Conservation (phyloP, 345 rosid species). For the Eucalyptus tenuipes region DNA sequence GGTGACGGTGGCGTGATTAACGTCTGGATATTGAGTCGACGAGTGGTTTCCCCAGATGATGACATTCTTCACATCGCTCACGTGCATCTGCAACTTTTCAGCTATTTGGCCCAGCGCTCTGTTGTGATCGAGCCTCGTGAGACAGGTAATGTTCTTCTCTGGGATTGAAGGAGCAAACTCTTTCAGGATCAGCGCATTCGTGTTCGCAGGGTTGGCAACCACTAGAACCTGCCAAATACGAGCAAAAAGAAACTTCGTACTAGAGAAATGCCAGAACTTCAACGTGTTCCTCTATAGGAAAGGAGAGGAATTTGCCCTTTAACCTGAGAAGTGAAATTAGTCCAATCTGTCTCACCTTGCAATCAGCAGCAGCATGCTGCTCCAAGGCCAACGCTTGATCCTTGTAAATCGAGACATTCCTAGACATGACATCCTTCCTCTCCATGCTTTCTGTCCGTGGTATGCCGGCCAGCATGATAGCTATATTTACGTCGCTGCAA, state of each 20-base stretch:
- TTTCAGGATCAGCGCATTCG: constrained; percentile 69
- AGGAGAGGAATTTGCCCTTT: background rate
- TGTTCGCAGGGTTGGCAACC: constrained; percentile 87
- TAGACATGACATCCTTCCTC: constrained; percentile 66
- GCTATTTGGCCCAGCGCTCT: constrained; percentile 68
- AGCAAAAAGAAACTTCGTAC: background rate
- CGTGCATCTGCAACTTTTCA: constrained; percentile 40
- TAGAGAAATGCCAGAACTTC: background rate
- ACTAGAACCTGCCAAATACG: constrained; percentile 32
- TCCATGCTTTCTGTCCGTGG: constrained; percentile 64
- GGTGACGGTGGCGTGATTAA: constrained; percentile 50
- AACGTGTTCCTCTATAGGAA: background rate
- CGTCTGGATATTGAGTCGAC: constrained; percentile 86
- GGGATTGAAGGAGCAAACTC: constrained; percentile 83
- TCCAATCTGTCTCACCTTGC: constrained; percentile 31
- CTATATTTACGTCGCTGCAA: constrained; percentile 51
- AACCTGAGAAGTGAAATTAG: background rate
- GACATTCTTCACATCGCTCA: constrained; percentile 55
- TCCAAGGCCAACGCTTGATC: constrained; percentile 83
- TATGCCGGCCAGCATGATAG: constrained; percentile 59
- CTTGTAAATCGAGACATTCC: constrained; percentile 54
- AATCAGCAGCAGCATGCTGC: constrained; percentile 57
- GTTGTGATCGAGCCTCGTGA: constrained; percentile 82
- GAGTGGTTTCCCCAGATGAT: constrained; percentile 90
- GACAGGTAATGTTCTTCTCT: constrained; percentile 63